A percentile compares a stretch with the other conserved stretches of the same genome.
These are phyloP conservation scores for Neurospora sp. DNA, from an alignment of 495 filamentous ascomycete species.

Conservation along the genomic window DNA sequence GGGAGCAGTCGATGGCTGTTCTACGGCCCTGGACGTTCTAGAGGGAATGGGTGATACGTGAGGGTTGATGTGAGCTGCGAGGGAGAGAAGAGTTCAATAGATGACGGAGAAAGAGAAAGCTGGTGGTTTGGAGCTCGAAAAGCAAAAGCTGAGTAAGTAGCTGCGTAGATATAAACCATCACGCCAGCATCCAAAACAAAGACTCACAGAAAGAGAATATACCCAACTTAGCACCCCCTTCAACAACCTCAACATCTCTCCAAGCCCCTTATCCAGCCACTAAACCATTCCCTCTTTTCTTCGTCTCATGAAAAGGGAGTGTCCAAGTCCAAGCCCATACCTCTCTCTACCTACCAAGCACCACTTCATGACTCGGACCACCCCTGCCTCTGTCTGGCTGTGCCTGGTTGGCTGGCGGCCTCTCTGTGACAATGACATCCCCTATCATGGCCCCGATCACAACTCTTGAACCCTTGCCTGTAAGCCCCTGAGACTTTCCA, in stretches of 20 bases:
- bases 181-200: background rate
- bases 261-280: background rate
- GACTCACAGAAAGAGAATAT: background rate
- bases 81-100: background rate
- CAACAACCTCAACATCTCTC: background rate
- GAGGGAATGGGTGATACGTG: no score
- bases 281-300: background rate
- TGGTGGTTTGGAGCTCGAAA: background rate
- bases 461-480: background rate
- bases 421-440: background rate
- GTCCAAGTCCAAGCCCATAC: background rate
- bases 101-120: background rate
- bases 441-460: background rate
- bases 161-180: background rate
- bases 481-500: background rate
- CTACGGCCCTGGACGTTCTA: background rate
- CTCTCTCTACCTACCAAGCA: background rate
- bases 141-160: background rate
- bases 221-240: background rate
- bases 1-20: background rate
- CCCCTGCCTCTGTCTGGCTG: background rate
- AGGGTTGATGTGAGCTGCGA: no score
- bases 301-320: background rate
- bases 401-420: background rate
- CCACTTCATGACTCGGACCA: background rate